Evolutionary conservation across 345 rosid genomes (phyloP), one percentile per base, ranked within the genome.

Genomic region (Rhodamnia rubescens): DNA sequence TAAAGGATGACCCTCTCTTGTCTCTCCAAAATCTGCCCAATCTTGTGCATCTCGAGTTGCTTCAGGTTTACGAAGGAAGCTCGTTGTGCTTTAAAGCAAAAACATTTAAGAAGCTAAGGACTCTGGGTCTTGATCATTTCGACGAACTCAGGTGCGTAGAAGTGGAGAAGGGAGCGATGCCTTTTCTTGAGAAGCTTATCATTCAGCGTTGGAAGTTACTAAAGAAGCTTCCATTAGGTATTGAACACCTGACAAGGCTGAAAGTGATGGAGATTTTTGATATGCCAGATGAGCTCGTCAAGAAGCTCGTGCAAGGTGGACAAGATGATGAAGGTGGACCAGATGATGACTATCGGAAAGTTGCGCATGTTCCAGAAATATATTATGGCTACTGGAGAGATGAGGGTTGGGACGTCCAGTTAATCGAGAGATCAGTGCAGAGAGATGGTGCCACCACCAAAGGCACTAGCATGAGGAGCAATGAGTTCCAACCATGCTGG

Each of bases 31-130:
- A 53, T 26, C 85, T 90, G 27, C 90, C 91, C 27, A 90, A 90
- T 81, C 89, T 90, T 24, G 86, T 88, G 20, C 91, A 89, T 82
- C 91, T 90, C 4, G 92, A 89, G 78, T 50, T 90, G 36, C 86
- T 84, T 12, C 86, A 89, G 54, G 90, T 86, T 51, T 88, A 84
- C 56, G 57, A 78, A 22, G 90, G 92, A 50, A 83, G 84, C 13
- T 59, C 74, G 2, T 53, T 90, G 64, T 15, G 52, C 53, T 90
- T 90, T 55, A 82, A 74, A 74, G 83, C 74, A 12, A 89, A 86
- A 36, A 88, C 90, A 6, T 90, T 90, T 64, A 32, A 61, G 88
- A 89, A 88, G 85, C 91, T 90, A 2, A 84, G 85, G 88, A 61
- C 84, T 20, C 53, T 90, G 21, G 90, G 92, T 21, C 87, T 90